Conservation (phyloP, 768 basidiomycete species). For the Crucibulum laeve region DNA sequence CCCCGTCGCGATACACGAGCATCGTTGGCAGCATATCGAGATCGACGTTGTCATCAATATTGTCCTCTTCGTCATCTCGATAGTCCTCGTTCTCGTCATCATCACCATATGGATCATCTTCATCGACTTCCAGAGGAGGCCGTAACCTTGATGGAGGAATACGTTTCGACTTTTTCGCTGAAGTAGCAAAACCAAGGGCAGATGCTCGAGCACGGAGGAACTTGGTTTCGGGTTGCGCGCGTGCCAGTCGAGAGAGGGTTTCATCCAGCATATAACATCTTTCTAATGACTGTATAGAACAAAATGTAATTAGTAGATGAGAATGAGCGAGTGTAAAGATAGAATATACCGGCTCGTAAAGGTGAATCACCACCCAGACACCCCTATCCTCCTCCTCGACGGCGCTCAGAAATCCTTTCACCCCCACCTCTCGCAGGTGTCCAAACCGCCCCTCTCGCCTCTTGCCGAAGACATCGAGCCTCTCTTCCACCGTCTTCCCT, state of each 20-base stretch:
- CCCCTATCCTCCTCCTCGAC: slow-evolving; percentile 68
- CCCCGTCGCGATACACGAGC: slow-evolving; percentile 73
- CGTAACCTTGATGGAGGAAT: slow-evolving; percentile 10
- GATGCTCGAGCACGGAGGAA: slow-evolving; percentile 81
- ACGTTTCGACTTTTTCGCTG: slow-evolving; percentile 12
- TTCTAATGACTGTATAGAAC: slow-evolving; percentile 54
- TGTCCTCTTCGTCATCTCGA: slow-evolving; percentile 38
- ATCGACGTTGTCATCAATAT: slow-evolving; percentile 62
- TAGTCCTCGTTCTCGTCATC: slow-evolving; percentile 25
- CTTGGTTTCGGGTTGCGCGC: slow-evolving; percentile 67
- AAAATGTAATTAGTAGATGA: slow-evolving; percentile 2
- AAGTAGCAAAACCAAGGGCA: slow-evolving; percentile 63
- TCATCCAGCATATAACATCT: slow-evolving; percentile 72
- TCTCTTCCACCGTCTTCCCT: slow-evolving; percentile 24
- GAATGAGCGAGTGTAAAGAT: not conserved
- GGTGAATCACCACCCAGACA: slow-evolving; percentile 81
- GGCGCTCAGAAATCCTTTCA: slow-evolving; percentile 66
- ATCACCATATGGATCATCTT: slow-evolving; percentile 41
- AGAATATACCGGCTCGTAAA: slow-evolving; percentile 71
- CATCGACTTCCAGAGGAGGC: slow-evolving; percentile 26
- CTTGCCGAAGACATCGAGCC: slow-evolving; percentile 42
- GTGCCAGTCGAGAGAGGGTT: slow-evolving; percentile 61
- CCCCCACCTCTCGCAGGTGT: slow-evolving; percentile 76
- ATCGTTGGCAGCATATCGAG: slow-evolving; percentile 77
- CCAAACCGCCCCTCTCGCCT: slow-evolving; percentile 60